Conservation (phyloP, 768 basidiomycete genomes). For the Kwoniella pini region DNA sequence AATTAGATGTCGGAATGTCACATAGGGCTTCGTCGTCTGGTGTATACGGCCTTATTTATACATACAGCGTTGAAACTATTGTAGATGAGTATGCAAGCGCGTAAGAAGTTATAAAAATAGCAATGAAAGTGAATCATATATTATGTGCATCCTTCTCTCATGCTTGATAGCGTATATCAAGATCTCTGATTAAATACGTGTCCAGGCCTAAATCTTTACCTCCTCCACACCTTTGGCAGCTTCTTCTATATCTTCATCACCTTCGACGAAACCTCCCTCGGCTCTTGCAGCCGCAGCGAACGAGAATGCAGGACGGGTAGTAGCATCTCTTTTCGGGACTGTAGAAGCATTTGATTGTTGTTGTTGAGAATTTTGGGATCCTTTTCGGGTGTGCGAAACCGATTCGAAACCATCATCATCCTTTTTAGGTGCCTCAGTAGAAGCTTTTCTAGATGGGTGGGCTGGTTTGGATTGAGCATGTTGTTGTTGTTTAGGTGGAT, state of each 20-base stretch:
- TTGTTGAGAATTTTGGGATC: slow-evolving; percentile 4
- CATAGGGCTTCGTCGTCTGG: too few species aligned
- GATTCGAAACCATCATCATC: slow-evolving; percentile 37
- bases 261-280: slow-evolving; percentile 33
- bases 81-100: neutral
- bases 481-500: slow-evolving; percentile 4
- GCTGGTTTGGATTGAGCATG: slow-evolving; percentile 12
- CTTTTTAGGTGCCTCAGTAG: slow-evolving; percentile 15
- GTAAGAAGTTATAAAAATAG: neutral
- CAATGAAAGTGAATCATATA: neutral
- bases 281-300: slow-evolving; percentile 71
- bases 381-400: slow-evolving; percentile 11
- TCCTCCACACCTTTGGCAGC: slow-evolving; percentile 24
- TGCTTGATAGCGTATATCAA: neutral
- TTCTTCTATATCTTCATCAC: slow-evolving; percentile 22
- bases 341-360: slow-evolving; percentile 12
- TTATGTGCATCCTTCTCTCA: slow-evolving; percentile 8
- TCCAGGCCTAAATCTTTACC: slow-evolving; percentile 16
- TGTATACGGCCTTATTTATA: neutral
- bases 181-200: neutral
- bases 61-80: too few species aligned
- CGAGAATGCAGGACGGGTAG: slow-evolving; percentile 71
- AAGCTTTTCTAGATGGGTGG: slow-evolving; percentile 22
- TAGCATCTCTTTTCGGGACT: slow-evolving; percentile 54
- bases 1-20: too few species aligned